A percentile compares a stretch with the other conserved stretches of the same genome.
Evolutionary conservation across 2,329 filamentous ascomycete species (phyloP).

Genomic region (Monosporascus sp.): DNA sequence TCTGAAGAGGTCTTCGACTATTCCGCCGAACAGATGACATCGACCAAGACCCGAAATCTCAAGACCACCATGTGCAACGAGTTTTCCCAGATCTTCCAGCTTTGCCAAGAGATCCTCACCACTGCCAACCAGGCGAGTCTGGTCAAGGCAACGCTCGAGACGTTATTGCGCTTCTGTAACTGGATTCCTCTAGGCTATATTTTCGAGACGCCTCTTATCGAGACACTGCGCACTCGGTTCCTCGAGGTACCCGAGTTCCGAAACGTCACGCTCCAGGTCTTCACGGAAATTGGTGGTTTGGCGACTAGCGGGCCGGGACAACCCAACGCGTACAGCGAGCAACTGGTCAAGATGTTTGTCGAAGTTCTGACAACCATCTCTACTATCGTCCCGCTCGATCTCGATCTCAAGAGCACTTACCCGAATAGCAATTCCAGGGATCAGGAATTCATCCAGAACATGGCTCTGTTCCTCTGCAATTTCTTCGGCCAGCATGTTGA

Average conservation of each 20-base stretch:
- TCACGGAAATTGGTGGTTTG: conserved; percentile 94
- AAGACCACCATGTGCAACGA: conserved; percentile 99
- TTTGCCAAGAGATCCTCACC: conserved; percentile 91
- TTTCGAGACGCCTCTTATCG: conserved; percentile 95
- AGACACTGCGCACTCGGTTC: conserved; percentile 88
- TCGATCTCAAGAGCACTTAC: conserved; percentile 90
- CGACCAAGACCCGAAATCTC: conserved; percentile 87
- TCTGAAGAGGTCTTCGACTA: conserved; percentile 99
- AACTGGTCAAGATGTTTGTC: conserved; percentile 97
- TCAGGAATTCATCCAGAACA: conserved; percentile 95
- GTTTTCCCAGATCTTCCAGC: conserved; percentile 96
- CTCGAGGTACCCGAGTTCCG: conserved; percentile 91
- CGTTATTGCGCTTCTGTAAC: conserved; percentile 91
- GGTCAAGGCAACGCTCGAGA: conserved; percentile 95
- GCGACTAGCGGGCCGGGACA: conserved; percentile 70
- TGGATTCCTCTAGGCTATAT: conserved; percentile 99
- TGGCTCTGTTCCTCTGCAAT: conserved; percentile 92
- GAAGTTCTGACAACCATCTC: conserved; percentile 90
- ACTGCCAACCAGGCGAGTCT: conserved; percentile 84
- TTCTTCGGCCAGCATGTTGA: conserved; percentile 93
- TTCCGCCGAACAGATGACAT: conserved; percentile 99
- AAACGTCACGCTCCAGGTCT: conserved; percentile 91
- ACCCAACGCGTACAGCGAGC: conserved; percentile 79
- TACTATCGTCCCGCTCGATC: conserved; percentile 82
- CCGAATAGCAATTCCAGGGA: conserved; percentile 86